Conservation (phyloP, 805 yeast genomes). For the Candida hungchunana region DNA sequence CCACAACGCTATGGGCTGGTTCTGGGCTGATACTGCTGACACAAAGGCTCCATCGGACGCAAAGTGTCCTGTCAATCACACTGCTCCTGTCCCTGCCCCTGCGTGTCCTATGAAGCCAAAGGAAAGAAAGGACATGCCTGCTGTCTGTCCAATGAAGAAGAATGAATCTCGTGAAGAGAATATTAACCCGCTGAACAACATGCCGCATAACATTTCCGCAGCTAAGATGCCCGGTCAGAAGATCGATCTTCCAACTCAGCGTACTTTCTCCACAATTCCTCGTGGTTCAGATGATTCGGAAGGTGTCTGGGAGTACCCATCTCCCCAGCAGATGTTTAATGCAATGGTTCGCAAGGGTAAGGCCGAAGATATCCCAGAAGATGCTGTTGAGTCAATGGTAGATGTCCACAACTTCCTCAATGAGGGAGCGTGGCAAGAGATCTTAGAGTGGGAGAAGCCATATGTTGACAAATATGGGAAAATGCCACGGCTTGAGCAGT, state of each 20-base stretch:
- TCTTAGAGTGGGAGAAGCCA: slow-evolving; percentile 83
- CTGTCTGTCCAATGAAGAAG: slow-evolving; percentile 38
- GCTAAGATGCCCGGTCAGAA: slow-evolving; percentile 76
- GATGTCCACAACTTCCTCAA: slow-evolving; percentile 93
- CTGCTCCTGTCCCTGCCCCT: slow-evolving; percentile 19
- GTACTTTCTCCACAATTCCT: slow-evolving; percentile 84
- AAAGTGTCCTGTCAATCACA: slow-evolving; percentile 13
- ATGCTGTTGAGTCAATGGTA: slow-evolving; percentile 95
- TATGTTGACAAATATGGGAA: slow-evolving; percentile 50
- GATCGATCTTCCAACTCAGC: slow-evolving; percentile 71
- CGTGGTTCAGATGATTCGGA: slow-evolving; percentile 60
- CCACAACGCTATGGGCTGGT: slow-evolving; percentile 73
- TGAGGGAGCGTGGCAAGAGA: slow-evolving; percentile 97
- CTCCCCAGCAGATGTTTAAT: slow-evolving; percentile 98
- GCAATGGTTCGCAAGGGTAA: slow-evolving; percentile 97
- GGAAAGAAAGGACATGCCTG: slow-evolving; percentile 26
- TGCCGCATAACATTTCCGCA: slow-evolving; percentile 72
- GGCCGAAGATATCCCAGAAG: slow-evolving; percentile 83
- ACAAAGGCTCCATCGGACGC: slow-evolving; percentile 3
- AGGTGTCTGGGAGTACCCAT: slow-evolving; percentile 97
- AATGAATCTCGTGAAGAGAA: slow-evolving; percentile 17
- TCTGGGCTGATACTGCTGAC: slow-evolving; percentile 59
- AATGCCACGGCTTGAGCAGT: slow-evolving; percentile 74
- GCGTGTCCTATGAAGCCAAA: slow-evolving; percentile 39
- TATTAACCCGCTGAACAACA: slow-evolving; percentile 81